Evolutionary conservation across 176 grass and related monocot species (phyloP).

Genomic region (Cenchrus americanus): DNA sequence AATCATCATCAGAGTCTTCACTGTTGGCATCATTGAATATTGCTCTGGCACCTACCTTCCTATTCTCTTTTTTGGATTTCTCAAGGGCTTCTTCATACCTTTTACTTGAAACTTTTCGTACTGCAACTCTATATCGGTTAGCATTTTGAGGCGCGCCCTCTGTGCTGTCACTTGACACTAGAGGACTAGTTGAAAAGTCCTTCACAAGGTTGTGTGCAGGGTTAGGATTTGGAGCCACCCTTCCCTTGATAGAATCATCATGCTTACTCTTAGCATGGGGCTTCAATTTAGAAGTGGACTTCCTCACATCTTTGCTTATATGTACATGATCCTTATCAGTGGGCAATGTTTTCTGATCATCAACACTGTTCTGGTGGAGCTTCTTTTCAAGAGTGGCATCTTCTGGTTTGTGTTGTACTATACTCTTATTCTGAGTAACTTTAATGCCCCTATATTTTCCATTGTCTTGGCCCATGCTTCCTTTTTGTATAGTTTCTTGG

Average conservation of each 20-base stretch:
- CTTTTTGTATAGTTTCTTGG: conserved; percentile 34
- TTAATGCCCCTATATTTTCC: conserved; percentile 41
- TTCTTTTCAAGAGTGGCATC: conserved; percentile 46
- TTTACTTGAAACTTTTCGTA: conserved; percentile 68
- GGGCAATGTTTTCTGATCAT: conserved; percentile 26
- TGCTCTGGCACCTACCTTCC: conserved; percentile 29
- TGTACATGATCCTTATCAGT: conserved; percentile 36
- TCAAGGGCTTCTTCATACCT: conserved; percentile 30
- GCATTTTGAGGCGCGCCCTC: conserved; percentile 44
- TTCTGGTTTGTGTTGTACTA: conserved; percentile 25
- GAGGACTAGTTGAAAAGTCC: conserved; percentile 37
- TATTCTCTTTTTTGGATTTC: conserved; percentile 42
- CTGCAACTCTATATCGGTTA: conserved; percentile 52
- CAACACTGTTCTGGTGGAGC: conserved; percentile 14
- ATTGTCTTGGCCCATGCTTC: conserved; percentile 27
- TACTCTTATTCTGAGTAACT: conserved; percentile 26
- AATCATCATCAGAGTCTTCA: conserved; percentile 57
- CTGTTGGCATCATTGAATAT: conserved; percentile 51
- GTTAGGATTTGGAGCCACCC: conserved; percentile 26
- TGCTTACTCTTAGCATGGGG: conserved; percentile 35
- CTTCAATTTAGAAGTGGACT: conserved; percentile 41
- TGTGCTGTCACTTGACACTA: conserved; percentile 65
- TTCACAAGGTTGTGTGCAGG: conserved; percentile 43
- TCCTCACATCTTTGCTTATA: conserved; percentile 39
- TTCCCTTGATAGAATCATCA: conserved; percentile 21